phyloP scores from a whole-genome alignment of 352 stramenopile species.

The Phytophthora tentaculata region DNA sequence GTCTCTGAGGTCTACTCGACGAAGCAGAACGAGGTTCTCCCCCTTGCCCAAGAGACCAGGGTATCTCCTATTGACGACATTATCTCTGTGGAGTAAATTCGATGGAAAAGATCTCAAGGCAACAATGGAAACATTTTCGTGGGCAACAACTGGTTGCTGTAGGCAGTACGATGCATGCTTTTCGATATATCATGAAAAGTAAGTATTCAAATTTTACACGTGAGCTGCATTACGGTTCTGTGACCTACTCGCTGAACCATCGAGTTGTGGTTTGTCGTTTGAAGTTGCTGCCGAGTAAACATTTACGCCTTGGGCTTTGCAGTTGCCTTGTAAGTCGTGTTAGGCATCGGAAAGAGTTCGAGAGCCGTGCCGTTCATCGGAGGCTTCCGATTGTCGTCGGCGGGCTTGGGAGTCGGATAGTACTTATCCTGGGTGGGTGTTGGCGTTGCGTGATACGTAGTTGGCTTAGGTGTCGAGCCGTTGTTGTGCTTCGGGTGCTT shows the following conservation, averaged over 20 bases:
- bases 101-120: no score
- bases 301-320: slow-evolving; percentile 9
- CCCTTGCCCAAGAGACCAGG: background rate
- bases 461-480: slow-evolving; percentile 4
- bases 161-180: no score
- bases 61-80: slow-evolving; percentile 26
- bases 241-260: no score
- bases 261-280: background rate
- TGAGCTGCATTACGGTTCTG: no score
- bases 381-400: slow-evolving; percentile 15
- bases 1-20: slow-evolving; percentile 48
- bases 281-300: no score
- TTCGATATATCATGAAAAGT: slow-evolving; percentile 4
- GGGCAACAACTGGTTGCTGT: background rate
- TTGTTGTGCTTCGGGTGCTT: background rate
- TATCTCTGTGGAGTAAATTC: slow-evolving; percentile 33
- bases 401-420: slow-evolving; percentile 13
- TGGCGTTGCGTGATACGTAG: background rate
- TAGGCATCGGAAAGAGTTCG: slow-evolving; percentile 26
- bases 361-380: slow-evolving; percentile 23
- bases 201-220: slow-evolving; percentile 2
- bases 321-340: slow-evolving; percentile 37
- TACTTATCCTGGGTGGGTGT: background rate
- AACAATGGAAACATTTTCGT: slow-evolving; percentile 12
- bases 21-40: slow-evolving; percentile 6